These are phyloP conservation scores for Leccinellum luteum DNA, from an alignment of 768 basidiomycete genomes.

Conservation along the genomic window DNA sequence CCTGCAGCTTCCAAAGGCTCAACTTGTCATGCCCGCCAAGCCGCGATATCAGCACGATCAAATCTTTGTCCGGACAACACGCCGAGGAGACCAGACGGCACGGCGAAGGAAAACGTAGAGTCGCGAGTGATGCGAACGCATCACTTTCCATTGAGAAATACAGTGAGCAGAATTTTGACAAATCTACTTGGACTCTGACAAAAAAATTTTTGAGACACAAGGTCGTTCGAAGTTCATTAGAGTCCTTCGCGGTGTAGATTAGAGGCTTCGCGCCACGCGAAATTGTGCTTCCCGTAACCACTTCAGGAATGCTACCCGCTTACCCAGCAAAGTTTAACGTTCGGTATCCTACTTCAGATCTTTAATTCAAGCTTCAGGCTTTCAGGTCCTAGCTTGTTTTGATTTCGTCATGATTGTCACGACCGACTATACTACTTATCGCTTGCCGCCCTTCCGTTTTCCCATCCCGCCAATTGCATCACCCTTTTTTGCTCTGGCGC, in stretches of 20 bases:
- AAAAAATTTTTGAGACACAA: slow-evolving; percentile 11
- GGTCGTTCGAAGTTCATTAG: slow-evolving; percentile 22
- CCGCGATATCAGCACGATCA: slow-evolving; percentile 64
- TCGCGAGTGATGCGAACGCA: slow-evolving; percentile 55
- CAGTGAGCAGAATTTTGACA: background rate
- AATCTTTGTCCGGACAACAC: slow-evolving; percentile 85
- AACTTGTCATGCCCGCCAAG: slow-evolving; percentile 67
- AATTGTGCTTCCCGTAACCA: slow-evolving; percentile 24
- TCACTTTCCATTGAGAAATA: slow-evolving; percentile 37
- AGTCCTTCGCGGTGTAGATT: slow-evolving; percentile 17
- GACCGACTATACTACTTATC: slow-evolving; percentile 14
- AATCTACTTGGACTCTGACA: slow-evolving; percentile 4
- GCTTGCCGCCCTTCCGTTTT: slow-evolving; percentile 46
- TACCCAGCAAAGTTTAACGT: background rate
- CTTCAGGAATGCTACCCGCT: slow-evolving; percentile 6
- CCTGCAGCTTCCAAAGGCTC: slow-evolving; percentile 79
- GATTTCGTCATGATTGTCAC: background rate
- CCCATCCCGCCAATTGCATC: slow-evolving; percentile 52
- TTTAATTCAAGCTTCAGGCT: background rate
- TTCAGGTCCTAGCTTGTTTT: background rate
- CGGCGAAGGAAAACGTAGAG: slow-evolving; percentile 52
- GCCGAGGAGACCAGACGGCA: slow-evolving; percentile 60
- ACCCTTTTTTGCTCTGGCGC: slow-evolving; percentile 62
- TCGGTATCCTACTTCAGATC: background rate
- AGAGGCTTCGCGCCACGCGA: slow-evolving; percentile 28